phyloP scores from a whole-genome alignment of 768 basidiomycete genomes.

The Auricularia auricula-judae region DNA sequence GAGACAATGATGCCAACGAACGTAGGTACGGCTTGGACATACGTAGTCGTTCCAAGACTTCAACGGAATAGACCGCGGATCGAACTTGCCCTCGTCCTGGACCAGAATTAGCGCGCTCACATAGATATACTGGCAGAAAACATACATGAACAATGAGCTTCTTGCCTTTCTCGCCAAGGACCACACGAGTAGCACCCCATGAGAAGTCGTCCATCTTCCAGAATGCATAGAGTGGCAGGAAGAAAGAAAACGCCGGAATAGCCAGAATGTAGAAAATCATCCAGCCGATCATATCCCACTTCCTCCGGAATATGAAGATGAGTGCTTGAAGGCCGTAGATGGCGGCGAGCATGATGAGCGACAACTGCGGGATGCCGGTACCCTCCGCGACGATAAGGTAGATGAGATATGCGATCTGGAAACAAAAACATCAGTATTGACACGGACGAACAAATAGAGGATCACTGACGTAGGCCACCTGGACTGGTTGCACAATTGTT shows the following conservation, averaged over 20 bases:
- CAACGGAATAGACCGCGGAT: slow-evolving; percentile 83
- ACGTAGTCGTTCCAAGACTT: slow-evolving; percentile 97
- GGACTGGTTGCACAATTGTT: slow-evolving; percentile 75
- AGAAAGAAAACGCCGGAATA: slow-evolving; percentile 86
- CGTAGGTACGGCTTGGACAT: slow-evolving; percentile 18
- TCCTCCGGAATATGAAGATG: slow-evolving; percentile 83
- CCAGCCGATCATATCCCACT: slow-evolving; percentile 99
- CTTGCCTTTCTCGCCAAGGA: slow-evolving; percentile 90
- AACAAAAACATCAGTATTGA: slow-evolving; percentile 10
- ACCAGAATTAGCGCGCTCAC: slow-evolving; percentile 6
- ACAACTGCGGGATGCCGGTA: slow-evolving; percentile 63
- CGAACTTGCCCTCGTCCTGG: slow-evolving; percentile 96
- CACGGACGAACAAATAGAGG: background rate
- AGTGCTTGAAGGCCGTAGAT: slow-evolving; percentile 91
- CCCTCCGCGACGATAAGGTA: slow-evolving; percentile 61
- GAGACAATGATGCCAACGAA: background rate
- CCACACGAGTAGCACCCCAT: slow-evolving; percentile 88
- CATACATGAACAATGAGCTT: slow-evolving; percentile 89
- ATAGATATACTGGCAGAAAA: slow-evolving; percentile 7
- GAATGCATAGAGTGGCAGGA: slow-evolving; percentile 90
- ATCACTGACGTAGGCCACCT: slow-evolving; percentile 75
- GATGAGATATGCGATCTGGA: slow-evolving; percentile 77
- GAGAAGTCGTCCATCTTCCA: slow-evolving; percentile 99
- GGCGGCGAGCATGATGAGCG: slow-evolving; percentile 85
- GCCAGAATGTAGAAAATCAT: slow-evolving; percentile 94